Base-by-base conservation (phyloP, 176 grass and related monocot species). In the Bonia amplexicaulis region DNA sequence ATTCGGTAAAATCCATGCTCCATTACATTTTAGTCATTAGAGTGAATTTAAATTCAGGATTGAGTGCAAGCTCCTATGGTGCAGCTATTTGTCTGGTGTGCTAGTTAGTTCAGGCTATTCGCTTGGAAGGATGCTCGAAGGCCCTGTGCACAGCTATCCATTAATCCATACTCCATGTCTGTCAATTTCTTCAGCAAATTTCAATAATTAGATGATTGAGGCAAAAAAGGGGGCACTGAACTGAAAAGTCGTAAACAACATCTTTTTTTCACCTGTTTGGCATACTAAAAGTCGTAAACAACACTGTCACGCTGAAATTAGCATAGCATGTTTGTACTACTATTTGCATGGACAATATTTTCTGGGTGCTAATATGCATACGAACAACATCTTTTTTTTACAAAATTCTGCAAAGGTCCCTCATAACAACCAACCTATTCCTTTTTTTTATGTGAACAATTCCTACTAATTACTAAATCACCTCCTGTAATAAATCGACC, bases 101-200 rank as follows among this genome's bases (percentile, higher is more conserved):
- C 57, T 84, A 58, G 20, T 27, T 84, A 23, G 46, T 54, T 25
- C 68, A 46, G 39, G 49, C 52, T 68, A 40, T 49, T 80, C 25
- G 31, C 74, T 46, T 45, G 29, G 60, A 69, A 87, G 74, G 51
- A 71, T 80, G 41, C 52, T 69, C 64, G 47, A 87, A 75, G 75
- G 61, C 31, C 89, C 84, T 87, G 80, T 87, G 89, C 74, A 74
- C 54, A 74, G 69, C 81, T 62, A 74, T 46, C 68, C 46, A 15
- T 49, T 49, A 14, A 49, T 49, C 47, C 47, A 15, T 49, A 49
- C 13, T 73, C 55, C 54, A 37, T 37, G 1, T 69, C 35, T 88
- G 64, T 47, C 42, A 47, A 66, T 53, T 74, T 83, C 61, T 51
- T 33, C 1, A 79, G 45, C 9, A 47, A 69, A 49, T 22, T 29